Evolutionary conservation across 352 stramenopile species (phyloP), one percentile per base, ranked within the genome.

Genomic region (Phytophthora cactorum): DNA sequence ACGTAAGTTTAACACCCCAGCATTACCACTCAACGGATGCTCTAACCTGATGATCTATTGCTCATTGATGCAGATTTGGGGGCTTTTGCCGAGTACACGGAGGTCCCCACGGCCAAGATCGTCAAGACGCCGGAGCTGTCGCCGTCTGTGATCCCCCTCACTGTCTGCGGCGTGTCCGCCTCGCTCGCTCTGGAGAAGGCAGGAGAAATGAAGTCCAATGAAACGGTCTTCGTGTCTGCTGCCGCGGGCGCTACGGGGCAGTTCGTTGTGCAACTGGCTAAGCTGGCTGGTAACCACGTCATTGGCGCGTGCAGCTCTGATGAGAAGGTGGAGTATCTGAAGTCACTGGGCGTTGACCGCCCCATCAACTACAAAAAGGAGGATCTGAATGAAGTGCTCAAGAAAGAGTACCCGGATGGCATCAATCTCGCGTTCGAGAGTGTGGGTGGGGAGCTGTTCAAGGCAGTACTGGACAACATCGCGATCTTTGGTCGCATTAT

Each of bases 201-300:
- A 0, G 82, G 79, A 7, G 52, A 91, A 43, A 82, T 91, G 76
- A 78, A 70, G 58, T 54, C 60, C 41, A 66, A 72, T 31, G 70
- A 78, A 36, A 77, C 61, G 0, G 68, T 85, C n/a, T 68, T 82
- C 28, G 66, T 82, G 32, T 77, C 68, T 4, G 77, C 68, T 7
- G 74, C 71, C 5, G 68, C 74, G 3, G 82, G 90, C 22, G 88
- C 84, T 28, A 96, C 86, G 4, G 90, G 90, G 0, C 68, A 94
- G 22, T 91, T 93, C 43, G 90, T 86, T 22, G 73, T 95, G 36
- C 90, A 97, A 52, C 74, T 97, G 41, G 89, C 82, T 22, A 86
- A 87, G 39, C 73, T 80, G 22, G 63, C 88, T 8, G 80, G 80
- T 34, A 85, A 81, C 58, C 68, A 80, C 43, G 77, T 87, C n/a